Evolutionary conservation across 805 yeast genomes (phyloP).

Genomic region (Cyberlindnera misumaiensis): DNA sequence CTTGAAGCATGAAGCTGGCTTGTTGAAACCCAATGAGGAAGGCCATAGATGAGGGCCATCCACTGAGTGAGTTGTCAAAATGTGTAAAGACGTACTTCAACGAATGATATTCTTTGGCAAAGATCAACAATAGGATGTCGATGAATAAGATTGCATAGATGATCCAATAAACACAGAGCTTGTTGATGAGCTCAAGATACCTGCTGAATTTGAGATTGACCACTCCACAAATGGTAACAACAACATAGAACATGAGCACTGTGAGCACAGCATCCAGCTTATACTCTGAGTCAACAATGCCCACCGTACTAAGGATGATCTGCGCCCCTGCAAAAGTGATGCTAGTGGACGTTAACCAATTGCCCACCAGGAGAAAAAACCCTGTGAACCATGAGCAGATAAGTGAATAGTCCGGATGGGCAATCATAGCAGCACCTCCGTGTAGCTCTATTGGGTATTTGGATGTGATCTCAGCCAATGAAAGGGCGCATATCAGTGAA

Average conservation of each 20-base stretch:
- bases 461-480: slow-evolving; percentile 71
- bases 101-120: slow-evolving; percentile 54
- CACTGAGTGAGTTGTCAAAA: slow-evolving; percentile 67
- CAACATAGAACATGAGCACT: slow-evolving; percentile 46
- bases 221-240: slow-evolving; percentile 54
- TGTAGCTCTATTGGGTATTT: slow-evolving; percentile 75
- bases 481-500: slow-evolving; percentile 57
- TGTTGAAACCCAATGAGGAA: slow-evolving; percentile 75
- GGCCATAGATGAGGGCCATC: slow-evolving; percentile 68
- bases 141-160: slow-evolving; percentile 62
- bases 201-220: slow-evolving; percentile 56
- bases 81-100: slow-evolving; percentile 52
- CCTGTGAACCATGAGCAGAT: slow-evolving; percentile 73
- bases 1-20: slow-evolving; percentile 73
- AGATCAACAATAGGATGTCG: slow-evolving; percentile 51
- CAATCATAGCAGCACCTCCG: slow-evolving; percentile 68
- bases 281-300: slow-evolving; percentile 52
- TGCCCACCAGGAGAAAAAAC: slow-evolving; percentile 67
- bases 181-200: slow-evolving; percentile 56
- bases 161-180: slow-evolving; percentile 69
- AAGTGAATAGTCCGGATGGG: slow-evolving; percentile 49
- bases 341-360: slow-evolving; percentile 71
- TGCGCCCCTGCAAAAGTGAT: slow-evolving; percentile 74
- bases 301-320: slow-evolving; percentile 59
- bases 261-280: slow-evolving; percentile 51